These are phyloP conservation scores for Yamadazyma kitorensis DNA, from an alignment of 805 yeast genomes.

Conservation along the genomic window DNA sequence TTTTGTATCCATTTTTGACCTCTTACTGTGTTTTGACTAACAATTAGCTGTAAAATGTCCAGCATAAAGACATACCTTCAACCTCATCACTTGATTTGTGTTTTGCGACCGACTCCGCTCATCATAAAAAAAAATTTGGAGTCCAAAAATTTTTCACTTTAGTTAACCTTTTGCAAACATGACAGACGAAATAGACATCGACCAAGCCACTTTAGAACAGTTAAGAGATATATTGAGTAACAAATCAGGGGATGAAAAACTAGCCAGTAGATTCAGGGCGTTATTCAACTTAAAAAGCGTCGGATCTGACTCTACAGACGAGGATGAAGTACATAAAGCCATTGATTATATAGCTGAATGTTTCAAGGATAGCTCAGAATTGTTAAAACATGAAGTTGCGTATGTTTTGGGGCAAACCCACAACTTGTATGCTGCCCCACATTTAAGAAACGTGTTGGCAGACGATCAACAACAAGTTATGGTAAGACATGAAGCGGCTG, in stretches of 20 bases:
- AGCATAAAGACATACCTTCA: too few relatives aligned
- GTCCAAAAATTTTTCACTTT: not conserved
- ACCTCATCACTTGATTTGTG: too few relatives aligned
- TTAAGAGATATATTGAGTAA: slow-evolving; percentile 69
- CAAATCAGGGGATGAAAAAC: slow-evolving; percentile 62
- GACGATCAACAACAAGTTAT: slow-evolving; percentile 74
- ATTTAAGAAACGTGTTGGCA: slow-evolving; percentile 66
- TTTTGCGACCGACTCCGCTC: not conserved
- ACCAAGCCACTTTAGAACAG: slow-evolving; percentile 52
- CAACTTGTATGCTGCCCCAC: slow-evolving; percentile 73
- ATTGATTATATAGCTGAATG: slow-evolving; percentile 83
- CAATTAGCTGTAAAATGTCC: too few relatives aligned
- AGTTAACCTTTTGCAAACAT: too few relatives aligned
- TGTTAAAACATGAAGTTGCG: slow-evolving; percentile 96
- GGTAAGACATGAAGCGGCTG: slow-evolving; percentile 99
- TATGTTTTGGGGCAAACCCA: slow-evolving; percentile 95
- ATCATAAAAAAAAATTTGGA: slow-evolving; percentile 5
- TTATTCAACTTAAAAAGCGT: slow-evolving; percentile 84
- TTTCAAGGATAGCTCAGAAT: slow-evolving; percentile 78
- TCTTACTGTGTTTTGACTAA: too few relatives aligned
- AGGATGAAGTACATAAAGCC: slow-evolving; percentile 58
- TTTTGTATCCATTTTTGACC: too few relatives aligned
- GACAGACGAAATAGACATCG: slow-evolving; percentile 31
- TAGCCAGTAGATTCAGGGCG: slow-evolving; percentile 91
- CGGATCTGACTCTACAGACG: slow-evolving; percentile 66